phyloP scores from a whole-genome alignment of 352 stramenopile genomes.

The Elongisporangium anandrum region DNA sequence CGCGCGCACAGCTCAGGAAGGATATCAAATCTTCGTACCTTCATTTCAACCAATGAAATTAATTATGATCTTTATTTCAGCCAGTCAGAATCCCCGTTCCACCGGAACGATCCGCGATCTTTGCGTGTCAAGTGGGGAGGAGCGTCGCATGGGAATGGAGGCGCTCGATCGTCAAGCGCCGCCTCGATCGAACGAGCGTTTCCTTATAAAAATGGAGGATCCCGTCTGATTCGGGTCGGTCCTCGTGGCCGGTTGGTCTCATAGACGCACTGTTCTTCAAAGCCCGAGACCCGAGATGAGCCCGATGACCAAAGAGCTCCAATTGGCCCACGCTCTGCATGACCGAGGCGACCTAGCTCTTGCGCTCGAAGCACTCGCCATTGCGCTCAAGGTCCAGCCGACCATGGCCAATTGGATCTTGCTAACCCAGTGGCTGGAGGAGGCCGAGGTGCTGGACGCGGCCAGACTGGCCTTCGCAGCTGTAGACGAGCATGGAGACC shows the following conservation, averaged over 20 bases:
- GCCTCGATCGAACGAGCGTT: background rate
- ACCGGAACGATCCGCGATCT: background rate
- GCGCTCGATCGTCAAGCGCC: background rate
- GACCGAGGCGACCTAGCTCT: background rate
- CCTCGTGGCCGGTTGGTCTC: background rate
- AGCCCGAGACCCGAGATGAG: background rate
- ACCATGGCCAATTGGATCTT: background rate
- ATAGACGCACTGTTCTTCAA: background rate
- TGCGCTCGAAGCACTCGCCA: background rate
- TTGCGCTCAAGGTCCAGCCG: background rate
- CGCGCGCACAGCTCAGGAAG: background rate
- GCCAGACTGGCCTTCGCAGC: background rate
- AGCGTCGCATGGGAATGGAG: background rate
- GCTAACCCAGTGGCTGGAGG: background rate
- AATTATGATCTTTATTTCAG: background rate
- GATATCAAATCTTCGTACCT: background rate
- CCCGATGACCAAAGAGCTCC: background rate
- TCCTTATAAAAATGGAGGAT: background rate
- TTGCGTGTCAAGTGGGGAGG: background rate
- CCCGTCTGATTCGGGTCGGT: background rate
- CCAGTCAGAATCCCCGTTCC: background rate
- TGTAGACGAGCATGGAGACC: background rate
- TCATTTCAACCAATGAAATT: background rate
- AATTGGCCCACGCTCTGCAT: background rate
- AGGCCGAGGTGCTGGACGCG: background rate